phyloP scores from a whole-genome alignment of 176 grass and related monocot species.

The Guadua angustifolia region DNA sequence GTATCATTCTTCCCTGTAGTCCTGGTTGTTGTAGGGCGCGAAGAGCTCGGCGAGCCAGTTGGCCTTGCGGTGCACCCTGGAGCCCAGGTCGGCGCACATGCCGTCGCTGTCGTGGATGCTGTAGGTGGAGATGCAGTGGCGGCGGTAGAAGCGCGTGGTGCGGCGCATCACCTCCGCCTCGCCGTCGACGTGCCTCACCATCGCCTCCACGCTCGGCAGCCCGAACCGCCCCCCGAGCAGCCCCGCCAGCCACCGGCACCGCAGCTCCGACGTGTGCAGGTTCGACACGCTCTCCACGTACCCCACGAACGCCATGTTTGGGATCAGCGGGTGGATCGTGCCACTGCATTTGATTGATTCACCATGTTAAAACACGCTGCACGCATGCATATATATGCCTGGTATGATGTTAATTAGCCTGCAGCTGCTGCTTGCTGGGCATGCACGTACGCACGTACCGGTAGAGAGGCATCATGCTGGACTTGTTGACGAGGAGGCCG shows the following conservation, averaged over 20 bases:
- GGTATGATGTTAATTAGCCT: too few species aligned
- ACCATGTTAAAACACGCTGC: background rate
- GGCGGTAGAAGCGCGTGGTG: slow-evolving; percentile 92
- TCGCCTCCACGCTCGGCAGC: slow-evolving; percentile 61
- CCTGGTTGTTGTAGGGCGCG: slow-evolving; percentile 83
- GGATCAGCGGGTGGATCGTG: slow-evolving; percentile 92
- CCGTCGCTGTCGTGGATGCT: slow-evolving; percentile 98
- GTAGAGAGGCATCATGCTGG: slow-evolving; percentile 88
- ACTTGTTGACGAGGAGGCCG: slow-evolving; percentile 56
- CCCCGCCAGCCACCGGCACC: slow-evolving; percentile 87
- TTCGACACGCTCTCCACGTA: slow-evolving; percentile 99
- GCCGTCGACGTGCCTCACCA: slow-evolving; percentile 57
- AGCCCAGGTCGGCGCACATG: slow-evolving; percentile 84
- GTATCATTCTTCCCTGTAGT: slow-evolving; percentile 69
- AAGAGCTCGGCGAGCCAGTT: slow-evolving; percentile 90
- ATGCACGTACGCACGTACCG: slow-evolving; percentile 38
- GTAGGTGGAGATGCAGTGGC: slow-evolving; percentile 99
- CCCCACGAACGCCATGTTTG: slow-evolving; percentile 96
- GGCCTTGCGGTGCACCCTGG: slow-evolving; percentile 62
- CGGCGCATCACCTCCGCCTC: slow-evolving; percentile 86
- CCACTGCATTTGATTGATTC: slow-evolving; percentile 38
- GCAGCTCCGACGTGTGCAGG: slow-evolving; percentile 94
- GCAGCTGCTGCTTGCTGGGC: background rate
- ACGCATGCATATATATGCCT: background rate
- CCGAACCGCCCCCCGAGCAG: slow-evolving; percentile 63